Percentiles rank a stretch among this genome's conserved stretches.
Conservation (phyloP, 2,329 filamentous ascomycete species). For the Capronia americana region DNA sequence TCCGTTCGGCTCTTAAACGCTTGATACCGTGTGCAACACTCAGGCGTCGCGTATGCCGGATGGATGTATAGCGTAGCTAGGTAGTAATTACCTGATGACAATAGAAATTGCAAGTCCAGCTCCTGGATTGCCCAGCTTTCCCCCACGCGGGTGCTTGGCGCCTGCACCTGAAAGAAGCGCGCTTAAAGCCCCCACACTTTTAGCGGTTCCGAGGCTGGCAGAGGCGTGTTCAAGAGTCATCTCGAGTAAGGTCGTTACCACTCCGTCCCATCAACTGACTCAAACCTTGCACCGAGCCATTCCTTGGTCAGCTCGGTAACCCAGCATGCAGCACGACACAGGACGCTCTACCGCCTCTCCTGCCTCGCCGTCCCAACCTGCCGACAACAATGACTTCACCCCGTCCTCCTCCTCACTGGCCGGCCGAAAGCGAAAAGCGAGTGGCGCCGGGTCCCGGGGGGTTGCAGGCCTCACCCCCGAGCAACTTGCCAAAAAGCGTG, state of each 20-base stretch:
- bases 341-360: conserved; percentile 20
- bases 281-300: conserved; percentile 22
- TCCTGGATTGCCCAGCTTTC: not conserved
- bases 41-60: too few relatives aligned
- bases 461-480: conserved; percentile 87
- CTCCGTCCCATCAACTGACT: conserved; percentile 14
- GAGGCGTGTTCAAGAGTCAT: not conserved
- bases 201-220: not conserved
- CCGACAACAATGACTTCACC: conserved; percentile 18
- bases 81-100: too few relatives aligned
- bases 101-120: too few relatives aligned
- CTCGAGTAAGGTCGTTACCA: conserved; percentile 14
- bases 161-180: not conserved
- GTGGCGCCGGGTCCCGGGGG: conserved; percentile 64
- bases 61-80: too few relatives aligned
- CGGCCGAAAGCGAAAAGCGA: conserved; percentile 51
- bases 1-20: too few relatives aligned
- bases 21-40: not conserved
- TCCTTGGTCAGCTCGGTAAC: conserved; percentile 21
- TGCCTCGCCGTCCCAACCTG: conserved; percentile 25
- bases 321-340: conserved; percentile 31
- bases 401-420: conserved; percentile 30
- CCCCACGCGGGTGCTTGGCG: not conserved
- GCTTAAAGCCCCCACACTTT: not conserved
- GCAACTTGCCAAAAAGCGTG: conserved; percentile 86